Evolutionary conservation across 805 yeast genomes (phyloP).

Genomic region (Alloascoidea africana): DNA sequence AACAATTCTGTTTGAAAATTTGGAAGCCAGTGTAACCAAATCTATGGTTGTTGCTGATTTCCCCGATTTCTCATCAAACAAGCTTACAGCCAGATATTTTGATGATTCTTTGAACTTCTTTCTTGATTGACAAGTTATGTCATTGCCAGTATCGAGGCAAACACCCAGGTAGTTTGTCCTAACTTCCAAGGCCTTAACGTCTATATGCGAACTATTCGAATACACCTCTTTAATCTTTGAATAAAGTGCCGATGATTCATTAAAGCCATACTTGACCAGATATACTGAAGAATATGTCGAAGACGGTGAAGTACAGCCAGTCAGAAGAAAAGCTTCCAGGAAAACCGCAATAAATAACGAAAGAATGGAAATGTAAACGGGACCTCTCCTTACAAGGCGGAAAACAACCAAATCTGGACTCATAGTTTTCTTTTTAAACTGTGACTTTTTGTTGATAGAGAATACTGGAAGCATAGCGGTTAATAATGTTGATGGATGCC

Average conservation of each 20-base stretch:
- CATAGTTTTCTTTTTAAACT: no score
- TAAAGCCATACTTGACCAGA: slow-evolving; percentile 8
- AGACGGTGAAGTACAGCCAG: slow-evolving; percentile 4
- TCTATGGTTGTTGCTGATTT: background rate
- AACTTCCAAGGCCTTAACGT: slow-evolving; percentile 4
- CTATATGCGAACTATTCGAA: slow-evolving; percentile 4
- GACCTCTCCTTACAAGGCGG: no score
- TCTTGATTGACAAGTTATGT: background rate
- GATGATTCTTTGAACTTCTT: background rate
- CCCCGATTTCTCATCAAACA: background rate
- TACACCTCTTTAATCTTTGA: background rate
- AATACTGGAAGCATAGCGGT: no score
- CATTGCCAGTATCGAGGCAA: slow-evolving; percentile 5
- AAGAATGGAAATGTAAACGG: no score
- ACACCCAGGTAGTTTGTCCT: slow-evolving; percentile 9
- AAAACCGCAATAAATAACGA: slow-evolving; percentile 4
- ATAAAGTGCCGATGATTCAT: slow-evolving; percentile 5
- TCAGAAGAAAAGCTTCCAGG: slow-evolving; percentile 8
- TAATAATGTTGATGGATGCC: no score
- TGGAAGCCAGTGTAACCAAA: slow-evolving; percentile 17
- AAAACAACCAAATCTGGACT: no score
- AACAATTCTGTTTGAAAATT: slow-evolving; percentile 28
- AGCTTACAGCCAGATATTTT: background rate
- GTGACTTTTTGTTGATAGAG: no score
- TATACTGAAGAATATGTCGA: slow-evolving; percentile 8